Conservation (phyloP, 2,329 filamentous ascomycete species). For the Chaetothyriales sp. region DNA sequence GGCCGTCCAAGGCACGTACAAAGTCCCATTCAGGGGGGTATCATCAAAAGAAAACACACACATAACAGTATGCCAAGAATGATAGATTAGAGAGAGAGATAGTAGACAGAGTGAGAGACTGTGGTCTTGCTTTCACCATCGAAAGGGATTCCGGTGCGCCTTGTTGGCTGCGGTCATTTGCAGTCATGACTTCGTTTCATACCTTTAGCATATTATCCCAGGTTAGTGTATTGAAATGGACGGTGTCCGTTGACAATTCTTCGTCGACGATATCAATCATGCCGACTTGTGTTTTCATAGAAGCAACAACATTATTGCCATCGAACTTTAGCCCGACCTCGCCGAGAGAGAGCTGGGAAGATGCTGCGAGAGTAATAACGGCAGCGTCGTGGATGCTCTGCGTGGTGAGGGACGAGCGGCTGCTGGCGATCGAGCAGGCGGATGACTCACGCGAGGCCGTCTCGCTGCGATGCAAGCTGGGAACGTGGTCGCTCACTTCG, state of each 20-base stretch:
- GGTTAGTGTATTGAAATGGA: conserved; percentile 18
- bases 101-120: not conserved
- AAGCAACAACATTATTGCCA: not conserved
- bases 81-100: not conserved
- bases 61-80: not conserved
- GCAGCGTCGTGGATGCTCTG: not conserved
- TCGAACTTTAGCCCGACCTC: not conserved
- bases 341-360: not conserved
- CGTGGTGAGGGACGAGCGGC: not conserved
- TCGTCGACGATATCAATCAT: not conserved
- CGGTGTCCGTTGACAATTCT: not conserved
- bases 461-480: not conserved
- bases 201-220: conserved; percentile 15
- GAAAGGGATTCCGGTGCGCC: not conserved
- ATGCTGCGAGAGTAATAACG: not conserved
- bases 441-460: conserved; percentile 5
- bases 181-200: not conserved
- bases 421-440: conserved; percentile 5
- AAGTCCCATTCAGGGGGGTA: not conserved
- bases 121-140: not conserved
- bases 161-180: not conserved
- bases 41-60: not conserved
- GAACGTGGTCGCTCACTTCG: conserved; percentile 6
- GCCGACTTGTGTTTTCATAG: not conserved
- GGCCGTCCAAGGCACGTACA: not conserved